Evolutionary conservation across 1,284 basidiomycete species (phyloP).

Genomic region (Tilletia walkeri): DNA sequence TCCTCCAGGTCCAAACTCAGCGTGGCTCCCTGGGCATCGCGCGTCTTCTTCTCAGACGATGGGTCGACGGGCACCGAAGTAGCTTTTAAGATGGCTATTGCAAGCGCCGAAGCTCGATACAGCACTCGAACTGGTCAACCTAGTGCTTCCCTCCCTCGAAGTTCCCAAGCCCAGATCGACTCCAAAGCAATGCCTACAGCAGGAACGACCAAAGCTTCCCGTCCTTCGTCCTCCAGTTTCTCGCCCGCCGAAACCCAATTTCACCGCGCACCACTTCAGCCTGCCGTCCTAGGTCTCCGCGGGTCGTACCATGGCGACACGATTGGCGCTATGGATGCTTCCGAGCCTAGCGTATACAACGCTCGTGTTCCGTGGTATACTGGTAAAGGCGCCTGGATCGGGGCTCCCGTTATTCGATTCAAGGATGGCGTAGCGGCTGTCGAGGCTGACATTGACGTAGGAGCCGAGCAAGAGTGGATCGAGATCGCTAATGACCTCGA

Average conservation of each 20-base stretch:
- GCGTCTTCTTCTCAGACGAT: slow-evolving; percentile 90
- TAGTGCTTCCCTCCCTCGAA: background rate
- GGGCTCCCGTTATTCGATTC: slow-evolving; percentile 74
- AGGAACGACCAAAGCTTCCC: background rate
- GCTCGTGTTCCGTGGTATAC: slow-evolving; percentile 86
- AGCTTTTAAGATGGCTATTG: slow-evolving; percentile 82
- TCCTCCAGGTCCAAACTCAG: background rate
- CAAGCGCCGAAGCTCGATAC: slow-evolving; percentile 41
- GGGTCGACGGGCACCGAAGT: slow-evolving; percentile 95
- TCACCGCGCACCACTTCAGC: slow-evolving; percentile 19
- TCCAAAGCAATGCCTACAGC: background rate
- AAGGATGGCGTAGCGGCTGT: slow-evolving; percentile 66
- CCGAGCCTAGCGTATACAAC: slow-evolving; percentile 80
- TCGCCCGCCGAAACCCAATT: background rate
- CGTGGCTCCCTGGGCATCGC: slow-evolving; percentile 69
- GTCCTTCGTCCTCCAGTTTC: background rate
- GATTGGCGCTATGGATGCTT: slow-evolving; percentile 95
- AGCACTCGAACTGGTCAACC: slow-evolving; percentile 6
- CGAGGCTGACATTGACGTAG: slow-evolving; percentile 51
- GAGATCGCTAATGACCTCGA: background rate
- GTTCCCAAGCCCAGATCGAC: background rate
- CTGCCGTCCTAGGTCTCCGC: slow-evolving; percentile 77
- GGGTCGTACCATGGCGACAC: slow-evolving; percentile 98
- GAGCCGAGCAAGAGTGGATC: slow-evolving; percentile 31
- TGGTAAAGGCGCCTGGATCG: slow-evolving; percentile 88